Evolutionary conservation across 495 filamentous ascomycete species (phyloP), one percentile per base, ranked within the genome.

Genomic region (Talaromyces nanjingensis): DNA sequence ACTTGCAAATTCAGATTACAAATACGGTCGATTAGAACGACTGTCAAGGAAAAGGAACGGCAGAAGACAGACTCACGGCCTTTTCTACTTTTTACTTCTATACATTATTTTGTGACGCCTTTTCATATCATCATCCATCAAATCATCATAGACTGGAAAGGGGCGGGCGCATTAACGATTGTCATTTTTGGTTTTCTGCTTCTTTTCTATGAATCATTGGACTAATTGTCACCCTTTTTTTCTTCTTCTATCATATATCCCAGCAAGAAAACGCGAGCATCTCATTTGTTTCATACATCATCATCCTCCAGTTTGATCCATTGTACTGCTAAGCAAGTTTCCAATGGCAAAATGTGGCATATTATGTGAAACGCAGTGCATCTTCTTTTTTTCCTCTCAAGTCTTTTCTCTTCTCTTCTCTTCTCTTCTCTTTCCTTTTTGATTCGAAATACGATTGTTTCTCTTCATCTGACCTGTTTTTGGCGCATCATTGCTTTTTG

Each of bases 51-150:
- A 49, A 31, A 49, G 45, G 45, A 49, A 49, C n/a, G 18, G n/a
- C 18, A 20, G n/a, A 49, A 49, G 45, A 12, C n/a, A 31, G 0
- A 7, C 29, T 31, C 29, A 20, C 18, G 6, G 45, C 45, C 45
- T 49, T 49, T 49, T 49, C 45, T 20, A 20, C 5, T 20, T 18
- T 24, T 49, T 20, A 49, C 12, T 49, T 49, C 7, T 12, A 49
- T 49, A 49, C 45, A 47, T 20, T 49, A 8, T 49, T 27, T 49
- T 49, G 6, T 49, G 45, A 49, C 45, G 45, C 45, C 45, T 49
- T 49, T 49, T 49, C 39, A 49, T 49, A 49, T 49, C 45, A 49
- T 49, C n/a, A 49, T 49, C 45, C 45, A 49, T 49, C n/a, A 49
- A 16, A 16, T 49, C n/a, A 49, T 49, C 45, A 49, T 49, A 49